These are phyloP conservation scores for Mrakia frigida DNA, from an alignment of 768 basidiomycete species.

Conservation along the genomic window DNA sequence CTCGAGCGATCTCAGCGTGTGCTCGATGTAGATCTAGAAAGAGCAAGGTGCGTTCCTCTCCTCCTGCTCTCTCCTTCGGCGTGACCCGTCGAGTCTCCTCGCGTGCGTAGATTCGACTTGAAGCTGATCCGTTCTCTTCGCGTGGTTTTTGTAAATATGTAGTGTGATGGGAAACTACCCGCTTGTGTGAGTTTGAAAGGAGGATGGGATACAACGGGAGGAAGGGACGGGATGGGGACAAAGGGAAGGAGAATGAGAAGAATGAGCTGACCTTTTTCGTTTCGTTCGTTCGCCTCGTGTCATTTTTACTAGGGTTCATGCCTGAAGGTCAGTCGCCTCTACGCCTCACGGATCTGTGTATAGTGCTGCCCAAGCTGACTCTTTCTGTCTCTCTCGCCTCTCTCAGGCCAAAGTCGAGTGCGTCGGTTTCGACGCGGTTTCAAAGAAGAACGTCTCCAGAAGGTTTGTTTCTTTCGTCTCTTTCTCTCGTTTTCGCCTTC, in stretches of 20 bases:
- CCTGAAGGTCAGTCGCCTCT: slow-evolving; percentile 12
- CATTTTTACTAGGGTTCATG: slow-evolving; percentile 9
- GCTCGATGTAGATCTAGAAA: slow-evolving; percentile 44
- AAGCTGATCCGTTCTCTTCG: neutral
- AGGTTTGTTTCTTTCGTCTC: slow-evolving; percentile 38
- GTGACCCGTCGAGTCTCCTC: neutral
- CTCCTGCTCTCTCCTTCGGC: neutral
- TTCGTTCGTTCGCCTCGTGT: neutral
- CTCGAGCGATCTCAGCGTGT: slow-evolving; percentile 45
- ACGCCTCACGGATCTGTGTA: neutral
- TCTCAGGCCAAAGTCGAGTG: slow-evolving; percentile 45
- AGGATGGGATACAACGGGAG: neutral
- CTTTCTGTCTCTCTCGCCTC: neutral
- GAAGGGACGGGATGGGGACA: neutral
- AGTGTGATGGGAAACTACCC: slow-evolving; percentile 46
- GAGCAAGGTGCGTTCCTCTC: slow-evolving; percentile 34
- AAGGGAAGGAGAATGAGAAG: neutral
- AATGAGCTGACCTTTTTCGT: neutral
- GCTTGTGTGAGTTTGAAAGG: slow-evolving; percentile 39
- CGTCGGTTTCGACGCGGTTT: slow-evolving; percentile 46
- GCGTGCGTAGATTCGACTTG: neutral
- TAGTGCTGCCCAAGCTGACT: neutral
- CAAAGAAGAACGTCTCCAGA: slow-evolving; percentile 45
- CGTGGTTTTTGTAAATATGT: too few relatives aligned
- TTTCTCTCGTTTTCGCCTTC: neutral